A percentile compares a stretch with the other conserved stretches of the same genome.
Evolutionary conservation across 2,329 filamentous ascomycete genomes (phyloP).

Genomic region (Penicillium paneum): DNA sequence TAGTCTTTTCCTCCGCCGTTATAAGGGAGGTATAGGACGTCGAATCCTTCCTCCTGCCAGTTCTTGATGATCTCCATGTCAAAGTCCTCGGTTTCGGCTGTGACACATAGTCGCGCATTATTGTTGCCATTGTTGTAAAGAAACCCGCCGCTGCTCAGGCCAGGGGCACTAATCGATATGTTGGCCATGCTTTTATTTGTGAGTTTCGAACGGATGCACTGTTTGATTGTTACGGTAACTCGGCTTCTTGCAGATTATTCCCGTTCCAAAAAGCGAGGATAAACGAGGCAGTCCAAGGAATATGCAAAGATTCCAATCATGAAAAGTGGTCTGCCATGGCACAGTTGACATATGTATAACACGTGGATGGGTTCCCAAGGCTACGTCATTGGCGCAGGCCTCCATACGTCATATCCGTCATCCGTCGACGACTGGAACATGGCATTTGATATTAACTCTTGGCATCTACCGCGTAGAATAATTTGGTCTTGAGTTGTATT

Average conservation of each 20-base stretch:
- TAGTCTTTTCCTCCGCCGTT: constrained; percentile 52
- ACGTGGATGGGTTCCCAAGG: not conserved
- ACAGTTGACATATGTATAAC: constrained; percentile 9
- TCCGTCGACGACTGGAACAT: constrained; percentile 6
- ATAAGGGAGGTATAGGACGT: constrained; percentile 56
- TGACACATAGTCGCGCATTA: constrained; percentile 34
- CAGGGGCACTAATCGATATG: constrained; percentile 34
- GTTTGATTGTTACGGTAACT: not conserved
- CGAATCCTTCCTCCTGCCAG: constrained; percentile 61
- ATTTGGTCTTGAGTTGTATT: not conserved
- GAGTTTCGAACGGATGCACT: not conserved
- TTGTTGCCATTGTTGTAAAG: constrained; percentile 35
- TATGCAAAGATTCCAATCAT: not conserved
- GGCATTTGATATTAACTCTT: constrained; percentile 9
- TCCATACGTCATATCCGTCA: constrained; percentile 17
- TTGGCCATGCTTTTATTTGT: constrained; percentile 26
- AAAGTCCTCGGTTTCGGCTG: constrained; percentile 45
- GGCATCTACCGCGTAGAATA: not conserved
- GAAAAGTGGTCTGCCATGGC: not conserved
- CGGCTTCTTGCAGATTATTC: not conserved
- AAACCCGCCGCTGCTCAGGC: constrained; percentile 31
- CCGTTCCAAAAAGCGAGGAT: not conserved
- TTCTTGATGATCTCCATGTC: constrained; percentile 52
- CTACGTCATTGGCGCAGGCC: constrained; percentile 12
- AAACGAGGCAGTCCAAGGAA: not conserved